These are phyloP conservation scores for Boletus insuetus DNA, from an alignment of 768 basidiomycete species.

Conservation along the genomic window DNA sequence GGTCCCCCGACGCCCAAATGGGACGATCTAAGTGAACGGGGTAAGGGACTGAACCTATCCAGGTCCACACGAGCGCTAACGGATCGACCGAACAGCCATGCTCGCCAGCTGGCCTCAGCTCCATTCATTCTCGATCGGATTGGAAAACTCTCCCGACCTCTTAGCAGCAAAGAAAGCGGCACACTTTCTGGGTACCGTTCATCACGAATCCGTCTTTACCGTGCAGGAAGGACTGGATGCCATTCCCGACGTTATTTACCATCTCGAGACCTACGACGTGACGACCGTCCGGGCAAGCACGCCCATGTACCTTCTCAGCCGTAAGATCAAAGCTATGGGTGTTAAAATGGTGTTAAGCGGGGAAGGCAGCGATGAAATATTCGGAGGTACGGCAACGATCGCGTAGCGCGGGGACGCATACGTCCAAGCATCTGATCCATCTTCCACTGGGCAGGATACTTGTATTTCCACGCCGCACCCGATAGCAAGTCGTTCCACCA, in stretches of 20 bases:
- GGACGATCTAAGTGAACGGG: constrained; percentile 48
- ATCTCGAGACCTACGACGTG: constrained; percentile 98
- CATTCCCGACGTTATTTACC: constrained; percentile 95
- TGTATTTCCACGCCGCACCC: constrained; percentile 99
- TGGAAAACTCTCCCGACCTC: constrained; percentile 93
- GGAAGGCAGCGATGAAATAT: constrained; percentile 96
- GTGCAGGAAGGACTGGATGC: constrained; percentile 98
- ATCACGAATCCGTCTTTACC: constrained; percentile 98
- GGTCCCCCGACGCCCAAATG: constrained; percentile 56
- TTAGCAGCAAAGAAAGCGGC: constrained; percentile 93
- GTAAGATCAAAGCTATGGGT: constrained; percentile 99
- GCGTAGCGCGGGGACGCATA: not conserved
- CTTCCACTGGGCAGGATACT: constrained; percentile 63
- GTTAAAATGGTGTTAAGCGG: constrained; percentile 99
- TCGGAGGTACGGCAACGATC: constrained; percentile 64
- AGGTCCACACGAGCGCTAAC: not conserved
- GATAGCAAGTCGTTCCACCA: constrained; percentile 87
- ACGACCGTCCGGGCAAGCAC: constrained; percentile 97
- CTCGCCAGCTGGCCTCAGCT: constrained; percentile 91
- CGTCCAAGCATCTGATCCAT: constrained; percentile 5
- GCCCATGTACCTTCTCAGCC: constrained; percentile 96
- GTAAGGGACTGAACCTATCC: constrained; percentile 35
- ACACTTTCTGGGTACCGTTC: constrained; percentile 88
- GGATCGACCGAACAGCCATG: constrained; percentile 44
- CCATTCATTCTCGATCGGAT: constrained; percentile 96